A percentile compares a stretch with the other conserved stretches of the same genome.
These are phyloP conservation scores for Nymphaea colorata DNA, from an alignment of 164 flowering plant genomes.

Conservation along the genomic window DNA sequence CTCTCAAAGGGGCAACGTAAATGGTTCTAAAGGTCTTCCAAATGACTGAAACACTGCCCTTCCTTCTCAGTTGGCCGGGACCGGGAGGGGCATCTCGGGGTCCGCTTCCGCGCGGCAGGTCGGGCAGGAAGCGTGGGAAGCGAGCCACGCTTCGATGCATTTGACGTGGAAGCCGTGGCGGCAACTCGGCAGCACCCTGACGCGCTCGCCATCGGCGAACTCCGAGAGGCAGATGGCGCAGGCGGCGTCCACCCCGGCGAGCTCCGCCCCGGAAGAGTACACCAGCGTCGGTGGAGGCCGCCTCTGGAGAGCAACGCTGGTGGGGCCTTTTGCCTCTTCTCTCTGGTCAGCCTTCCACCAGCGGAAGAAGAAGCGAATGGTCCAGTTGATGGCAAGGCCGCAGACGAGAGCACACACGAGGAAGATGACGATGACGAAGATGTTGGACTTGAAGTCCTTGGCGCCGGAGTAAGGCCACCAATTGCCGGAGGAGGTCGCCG, in stretches of 20 bases:
- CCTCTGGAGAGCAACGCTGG: not conserved
- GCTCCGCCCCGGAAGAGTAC: constrained; percentile 10
- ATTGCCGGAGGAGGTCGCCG: not conserved
- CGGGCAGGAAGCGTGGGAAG: constrained; percentile 34
- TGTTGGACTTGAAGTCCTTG: not conserved
- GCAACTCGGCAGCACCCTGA: constrained; percentile 33
- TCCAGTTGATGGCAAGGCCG: not conserved
- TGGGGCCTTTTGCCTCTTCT: not conserved
- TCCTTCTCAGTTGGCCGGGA: not conserved
- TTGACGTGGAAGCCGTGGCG: constrained; percentile 41
- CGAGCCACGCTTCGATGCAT: constrained; percentile 38
- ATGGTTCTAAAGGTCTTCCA: too few species aligned
- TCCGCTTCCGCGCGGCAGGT: constrained; percentile 24
- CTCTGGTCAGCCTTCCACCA: not conserved
- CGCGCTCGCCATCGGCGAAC: constrained; percentile 36
- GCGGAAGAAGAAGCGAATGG: not conserved
- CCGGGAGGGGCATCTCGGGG: not conserved
- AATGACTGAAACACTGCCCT: too few species aligned
- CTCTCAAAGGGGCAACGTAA: too few species aligned
- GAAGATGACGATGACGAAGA: not conserved
- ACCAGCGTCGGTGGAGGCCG: not conserved
- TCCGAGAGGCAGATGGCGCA: constrained; percentile 49
- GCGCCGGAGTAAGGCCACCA: not conserved
- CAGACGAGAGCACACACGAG: not conserved
- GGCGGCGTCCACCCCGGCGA: constrained; percentile 26